Conservation (phyloP, 257 asterid species). For the Capsicum rhomboideum region DNA sequence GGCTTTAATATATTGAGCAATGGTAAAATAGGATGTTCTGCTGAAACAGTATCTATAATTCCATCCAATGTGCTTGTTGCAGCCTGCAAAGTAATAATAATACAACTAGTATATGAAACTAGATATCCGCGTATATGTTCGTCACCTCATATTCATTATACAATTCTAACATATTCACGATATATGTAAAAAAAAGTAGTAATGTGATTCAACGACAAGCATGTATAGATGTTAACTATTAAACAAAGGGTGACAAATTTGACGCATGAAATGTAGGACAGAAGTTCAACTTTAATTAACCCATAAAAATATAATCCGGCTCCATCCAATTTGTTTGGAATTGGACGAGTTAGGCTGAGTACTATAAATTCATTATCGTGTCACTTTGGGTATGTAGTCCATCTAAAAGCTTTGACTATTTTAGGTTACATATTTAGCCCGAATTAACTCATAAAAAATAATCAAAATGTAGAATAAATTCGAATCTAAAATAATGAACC, state of each 20-base stretch:
- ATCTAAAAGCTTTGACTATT: too few relatives aligned
- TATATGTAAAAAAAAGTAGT: background rate
- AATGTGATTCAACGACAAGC: too few relatives aligned
- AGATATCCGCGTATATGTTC: background rate
- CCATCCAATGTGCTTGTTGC: conserved; percentile 27
- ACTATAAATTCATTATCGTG: too few relatives aligned
- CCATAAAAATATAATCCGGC: background rate
- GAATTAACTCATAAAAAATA: too few relatives aligned
- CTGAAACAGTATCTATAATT: conserved; percentile 25
- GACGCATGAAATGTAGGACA: too few relatives aligned
- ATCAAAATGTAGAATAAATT: too few relatives aligned
- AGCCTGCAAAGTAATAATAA: conserved; percentile 1
- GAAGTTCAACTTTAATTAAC: background rate
- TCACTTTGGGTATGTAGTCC: too few relatives aligned
- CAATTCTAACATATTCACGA: background rate
- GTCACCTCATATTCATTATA: background rate
- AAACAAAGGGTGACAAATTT: too few relatives aligned
- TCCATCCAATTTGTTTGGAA: too few relatives aligned
- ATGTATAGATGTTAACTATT: background rate
- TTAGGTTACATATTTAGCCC: too few relatives aligned
- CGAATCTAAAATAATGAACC: too few relatives aligned
- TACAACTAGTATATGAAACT: background rate
- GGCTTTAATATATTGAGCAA: conserved; percentile 15
- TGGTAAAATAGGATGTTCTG: conserved; percentile 18
- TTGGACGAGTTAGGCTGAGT: too few relatives aligned